A percentile compares a stretch with the other conserved stretches of the same genome.
phyloP scores from a whole-genome alignment of 1,139 yeast species.

The Yamadazyma triangularis region DNA sequence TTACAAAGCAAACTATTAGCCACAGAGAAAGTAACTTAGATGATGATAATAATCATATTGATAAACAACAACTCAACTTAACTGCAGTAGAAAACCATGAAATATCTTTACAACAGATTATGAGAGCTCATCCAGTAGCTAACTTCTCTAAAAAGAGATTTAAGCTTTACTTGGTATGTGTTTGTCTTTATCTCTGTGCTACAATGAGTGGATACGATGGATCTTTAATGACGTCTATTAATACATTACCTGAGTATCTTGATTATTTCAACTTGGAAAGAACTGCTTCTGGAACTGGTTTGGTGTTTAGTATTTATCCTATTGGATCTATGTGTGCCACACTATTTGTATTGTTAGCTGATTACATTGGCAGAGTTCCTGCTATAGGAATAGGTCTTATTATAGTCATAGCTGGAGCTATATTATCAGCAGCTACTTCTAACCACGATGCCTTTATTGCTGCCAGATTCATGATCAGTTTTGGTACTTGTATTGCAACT shows the following conservation, averaged over 20 bases:
- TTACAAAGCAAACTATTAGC: too few species aligned
- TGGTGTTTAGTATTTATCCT: conserved; percentile 16
- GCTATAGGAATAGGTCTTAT: conserved; percentile 10
- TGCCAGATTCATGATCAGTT: conserved; percentile 5
- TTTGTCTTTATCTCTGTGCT: conserved; percentile 13
- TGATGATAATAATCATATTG: too few species aligned
- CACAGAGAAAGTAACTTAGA: too few species aligned
- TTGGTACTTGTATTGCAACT: conserved; percentile 3
- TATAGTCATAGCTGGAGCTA: conserved; percentile 11
- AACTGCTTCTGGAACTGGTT: conserved; percentile 15
- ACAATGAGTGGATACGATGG: conserved; percentile 18
- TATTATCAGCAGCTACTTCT: conserved; percentile 10
- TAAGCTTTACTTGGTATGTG: conserved; percentile 9
- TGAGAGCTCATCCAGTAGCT: conserved; percentile 3
- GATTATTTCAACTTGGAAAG: conserved; percentile 11
- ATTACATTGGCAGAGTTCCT: conserved; percentile 10
- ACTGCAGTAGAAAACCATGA: neutral
- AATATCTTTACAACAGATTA: neutral
- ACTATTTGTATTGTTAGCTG: conserved; percentile 12
- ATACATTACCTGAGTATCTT: conserved; percentile 14
- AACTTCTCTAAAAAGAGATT: conserved; percentile 2
- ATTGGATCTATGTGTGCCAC: conserved; percentile 16
- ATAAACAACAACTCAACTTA: too few species aligned
- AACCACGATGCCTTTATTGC: conserved; percentile 36
- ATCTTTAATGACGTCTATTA: conserved; percentile 14